These are phyloP conservation scores for Rhizopogon vinicolor DNA, from an alignment of 768 basidiomycete species.

Conservation along the genomic window DNA sequence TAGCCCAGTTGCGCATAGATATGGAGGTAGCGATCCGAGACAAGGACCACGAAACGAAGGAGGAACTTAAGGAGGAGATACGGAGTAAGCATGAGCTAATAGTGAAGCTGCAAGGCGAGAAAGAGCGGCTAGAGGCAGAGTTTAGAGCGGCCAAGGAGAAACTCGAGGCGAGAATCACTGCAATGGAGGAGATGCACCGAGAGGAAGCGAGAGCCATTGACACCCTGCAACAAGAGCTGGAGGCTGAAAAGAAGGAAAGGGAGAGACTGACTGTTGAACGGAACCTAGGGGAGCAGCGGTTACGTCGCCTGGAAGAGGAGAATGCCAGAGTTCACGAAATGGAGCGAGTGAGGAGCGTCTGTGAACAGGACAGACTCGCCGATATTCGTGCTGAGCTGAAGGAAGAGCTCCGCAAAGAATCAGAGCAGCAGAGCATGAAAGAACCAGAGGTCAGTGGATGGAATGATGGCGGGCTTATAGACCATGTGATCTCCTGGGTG, in stretches of 20 bases:
- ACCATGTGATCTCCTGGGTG: not conserved
- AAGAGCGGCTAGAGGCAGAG: not conserved
- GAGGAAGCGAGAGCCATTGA: not conserved
- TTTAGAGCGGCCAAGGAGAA: conserved; percentile 1
- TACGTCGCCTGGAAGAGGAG: not conserved
- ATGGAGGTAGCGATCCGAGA: conserved; percentile 34
- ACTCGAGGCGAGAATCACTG: not conserved
- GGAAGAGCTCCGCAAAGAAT: not conserved
- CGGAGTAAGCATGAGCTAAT: conserved; percentile 1
- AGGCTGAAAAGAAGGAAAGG: not conserved
- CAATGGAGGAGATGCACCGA: not conserved
- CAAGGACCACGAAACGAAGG: conserved; percentile 34
- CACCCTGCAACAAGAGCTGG: not conserved
- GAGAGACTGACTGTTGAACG: not conserved
- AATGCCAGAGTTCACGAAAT: not conserved
- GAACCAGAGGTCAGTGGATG: not conserved
- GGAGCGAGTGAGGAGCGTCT: not conserved
- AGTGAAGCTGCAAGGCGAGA: not conserved
- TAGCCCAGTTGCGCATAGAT: conserved; percentile 36
- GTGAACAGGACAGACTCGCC: not conserved
- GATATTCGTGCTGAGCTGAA: not conserved
- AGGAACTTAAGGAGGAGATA: conserved; percentile 30
- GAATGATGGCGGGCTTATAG: not conserved
- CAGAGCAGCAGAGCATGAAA: not conserved
- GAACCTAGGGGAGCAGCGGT: not conserved